phyloP scores from a whole-genome alignment of 768 basidiomycete genomes.

The Kwoniella mangroviensis region DNA sequence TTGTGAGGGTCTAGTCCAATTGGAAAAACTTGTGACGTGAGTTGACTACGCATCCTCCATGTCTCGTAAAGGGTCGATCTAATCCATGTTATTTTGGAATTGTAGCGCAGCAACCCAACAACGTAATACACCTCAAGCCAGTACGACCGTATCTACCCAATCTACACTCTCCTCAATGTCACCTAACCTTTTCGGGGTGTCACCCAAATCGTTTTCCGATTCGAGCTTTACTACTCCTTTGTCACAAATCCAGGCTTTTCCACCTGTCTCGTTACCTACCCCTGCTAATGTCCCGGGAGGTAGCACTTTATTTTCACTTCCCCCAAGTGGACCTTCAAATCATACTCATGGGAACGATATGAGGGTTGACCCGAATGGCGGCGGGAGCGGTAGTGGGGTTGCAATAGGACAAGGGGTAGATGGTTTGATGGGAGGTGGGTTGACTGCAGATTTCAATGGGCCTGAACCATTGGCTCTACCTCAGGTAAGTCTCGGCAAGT shows the following conservation, averaged over 20 bases:
- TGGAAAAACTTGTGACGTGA: conserved; percentile 51
- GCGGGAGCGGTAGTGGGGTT: background rate
- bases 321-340: background rate
- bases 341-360: background rate
- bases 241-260: conserved; percentile 44
- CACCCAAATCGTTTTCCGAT: background rate
- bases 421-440: background rate
- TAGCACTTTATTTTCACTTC: background rate
- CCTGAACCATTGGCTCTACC: conserved; percentile 35
- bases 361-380: background rate
- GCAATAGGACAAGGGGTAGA: background rate
- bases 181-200: conserved; percentile 9
- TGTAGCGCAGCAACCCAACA: conserved; percentile 31
- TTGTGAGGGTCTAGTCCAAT: conserved; percentile 47
- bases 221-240: conserved; percentile 27
- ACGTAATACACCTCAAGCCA: conserved; percentile 19
- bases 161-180: conserved; percentile 1
- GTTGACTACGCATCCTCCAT: conserved; percentile 13
- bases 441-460: conserved; percentile 31
- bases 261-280: conserved; percentile 14
- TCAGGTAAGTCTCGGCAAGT: conserved; percentile 18
- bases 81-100: background rate
- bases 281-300: background rate
- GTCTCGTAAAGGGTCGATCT: background rate
- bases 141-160: background rate